Evolutionary conservation across 2,329 filamentous ascomycete genomes (phyloP).

Genomic region (Intubia oerlemansii): DNA sequence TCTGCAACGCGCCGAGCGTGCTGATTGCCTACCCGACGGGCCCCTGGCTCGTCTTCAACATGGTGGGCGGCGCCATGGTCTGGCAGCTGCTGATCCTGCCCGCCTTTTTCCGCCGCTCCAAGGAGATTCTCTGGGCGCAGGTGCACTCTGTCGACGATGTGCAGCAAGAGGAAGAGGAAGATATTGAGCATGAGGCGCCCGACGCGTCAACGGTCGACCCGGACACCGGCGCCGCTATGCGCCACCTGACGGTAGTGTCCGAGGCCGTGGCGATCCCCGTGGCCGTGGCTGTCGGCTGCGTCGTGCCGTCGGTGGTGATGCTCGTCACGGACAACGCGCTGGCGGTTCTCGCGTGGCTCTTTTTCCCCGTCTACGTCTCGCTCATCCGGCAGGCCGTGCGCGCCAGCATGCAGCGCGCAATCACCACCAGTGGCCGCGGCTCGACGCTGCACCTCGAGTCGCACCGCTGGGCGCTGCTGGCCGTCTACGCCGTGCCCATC

Average conservation of each 20-base stretch:
- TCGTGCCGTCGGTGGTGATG: conserved; percentile 24
- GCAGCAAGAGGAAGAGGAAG: too few species aligned
- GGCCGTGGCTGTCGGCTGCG: conserved; percentile 24
- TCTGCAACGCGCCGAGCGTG: conserved; percentile 14
- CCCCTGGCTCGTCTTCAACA: conserved; percentile 24
- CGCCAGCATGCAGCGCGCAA: conserved; percentile 6
- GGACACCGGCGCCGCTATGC: conserved; percentile 9
- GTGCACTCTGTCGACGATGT: conserved; percentile 5
- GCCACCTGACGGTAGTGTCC: conserved; percentile 19
- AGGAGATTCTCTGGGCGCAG: conserved; percentile 16
- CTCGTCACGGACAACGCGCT: conserved; percentile 18
- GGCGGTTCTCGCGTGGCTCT: conserved; percentile 24
- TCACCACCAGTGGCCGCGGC: conserved; percentile 6
- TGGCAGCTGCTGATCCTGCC: conserved; percentile 30
- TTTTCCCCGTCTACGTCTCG: conserved; percentile 28
- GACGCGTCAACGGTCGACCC: conserved; percentile 2
- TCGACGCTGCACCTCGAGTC: conserved; percentile 21
- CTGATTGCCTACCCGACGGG: conserved; percentile 15
- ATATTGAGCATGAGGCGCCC: too few species aligned
- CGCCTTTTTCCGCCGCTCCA: conserved; percentile 22
- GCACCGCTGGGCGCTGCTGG: conserved; percentile 15
- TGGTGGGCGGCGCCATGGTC: conserved; percentile 25
- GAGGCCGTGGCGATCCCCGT: conserved; percentile 36
- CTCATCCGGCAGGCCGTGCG: conserved; percentile 19
- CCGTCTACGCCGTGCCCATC: conserved; percentile 24